phyloP scores from a whole-genome alignment of 129 eudicot genomes.

The Chrysanthemum makinoi region DNA sequence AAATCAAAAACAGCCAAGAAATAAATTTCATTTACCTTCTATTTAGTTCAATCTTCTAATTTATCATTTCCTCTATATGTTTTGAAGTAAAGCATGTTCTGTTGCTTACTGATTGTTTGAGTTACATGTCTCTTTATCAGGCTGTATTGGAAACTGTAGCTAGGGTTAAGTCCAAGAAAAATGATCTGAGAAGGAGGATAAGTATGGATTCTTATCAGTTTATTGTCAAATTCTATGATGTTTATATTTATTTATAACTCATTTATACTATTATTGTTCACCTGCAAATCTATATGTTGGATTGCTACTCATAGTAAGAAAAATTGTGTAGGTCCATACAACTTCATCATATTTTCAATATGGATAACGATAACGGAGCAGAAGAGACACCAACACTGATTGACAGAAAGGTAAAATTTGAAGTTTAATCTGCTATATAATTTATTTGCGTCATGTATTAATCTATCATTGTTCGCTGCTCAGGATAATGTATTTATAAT shows the following conservation, averaged over 20 bases:
- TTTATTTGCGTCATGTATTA: conserved; percentile 1
- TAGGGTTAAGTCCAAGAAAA: conserved; percentile 96
- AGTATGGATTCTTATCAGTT: conserved; percentile 44
- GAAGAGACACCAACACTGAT: conserved; percentile 94
- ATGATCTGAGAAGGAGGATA: conserved; percentile 94
- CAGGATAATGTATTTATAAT: conserved; percentile 98
- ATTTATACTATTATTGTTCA: conserved; percentile 1
- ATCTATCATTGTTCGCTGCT: conserved; percentile 17
- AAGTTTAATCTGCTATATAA: conserved; percentile 5
- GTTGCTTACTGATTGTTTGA: conserved; percentile 29
- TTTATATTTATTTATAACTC: conserved; percentile 8
- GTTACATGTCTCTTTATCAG: conserved; percentile 43
- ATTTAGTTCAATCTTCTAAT: not conserved
- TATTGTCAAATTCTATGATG: conserved; percentile 4
- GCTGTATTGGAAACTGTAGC: conserved; percentile 99
- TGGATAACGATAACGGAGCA: conserved; percentile 88
- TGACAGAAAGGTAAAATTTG: conserved; percentile 71
- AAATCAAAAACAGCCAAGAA: not conserved
- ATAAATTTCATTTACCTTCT: not conserved
- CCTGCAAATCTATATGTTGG: conserved; percentile 4
- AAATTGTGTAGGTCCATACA: conserved; percentile 62
- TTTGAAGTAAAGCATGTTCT: conserved; percentile 15
- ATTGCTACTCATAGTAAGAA: conserved; percentile 17
- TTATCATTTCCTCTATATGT: not conserved
- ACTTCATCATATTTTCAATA: conserved; percentile 89